Evolutionary conservation across 164 flowering plant genomes (phyloP).

Genomic region (Euptelea pleiosperma): DNA sequence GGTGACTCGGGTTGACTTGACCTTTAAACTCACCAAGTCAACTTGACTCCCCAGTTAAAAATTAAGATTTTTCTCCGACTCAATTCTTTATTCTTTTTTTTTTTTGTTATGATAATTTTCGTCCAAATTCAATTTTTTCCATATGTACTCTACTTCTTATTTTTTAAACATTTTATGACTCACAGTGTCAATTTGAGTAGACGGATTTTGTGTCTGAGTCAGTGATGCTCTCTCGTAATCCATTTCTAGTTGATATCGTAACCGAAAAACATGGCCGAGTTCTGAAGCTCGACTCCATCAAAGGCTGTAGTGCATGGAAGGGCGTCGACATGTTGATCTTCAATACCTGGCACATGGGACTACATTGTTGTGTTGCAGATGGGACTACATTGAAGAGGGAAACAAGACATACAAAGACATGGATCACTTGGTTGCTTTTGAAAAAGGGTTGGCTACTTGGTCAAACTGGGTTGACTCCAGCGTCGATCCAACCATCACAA

Average conservation of each 20-base stretch:
- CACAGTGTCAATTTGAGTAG: too few relatives aligned
- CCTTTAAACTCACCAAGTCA: too few relatives aligned
- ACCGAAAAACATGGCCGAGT: conserved; percentile 18
- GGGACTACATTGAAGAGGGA: conserved; percentile 62
- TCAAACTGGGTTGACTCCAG: conserved; percentile 63
- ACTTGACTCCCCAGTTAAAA: too few relatives aligned
- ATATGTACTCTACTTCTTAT: too few relatives aligned
- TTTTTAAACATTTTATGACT: too few relatives aligned
- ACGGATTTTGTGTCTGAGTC: too few relatives aligned
- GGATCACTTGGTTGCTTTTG: conserved; percentile 64
- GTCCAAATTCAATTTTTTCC: too few relatives aligned
- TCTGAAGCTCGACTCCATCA: conserved; percentile 37
- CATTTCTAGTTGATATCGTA: conserved; percentile 42
- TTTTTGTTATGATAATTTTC: too few relatives aligned
- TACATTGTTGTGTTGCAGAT: conserved; percentile 39
- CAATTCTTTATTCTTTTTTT: too few relatives aligned
- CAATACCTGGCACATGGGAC: conserved; percentile 32
- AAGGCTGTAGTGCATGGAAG: conserved; percentile 30
- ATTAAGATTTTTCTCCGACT: too few relatives aligned
- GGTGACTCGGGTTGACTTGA: too few relatives aligned
- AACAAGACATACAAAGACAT: conserved; percentile 48
- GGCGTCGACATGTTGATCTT: conserved; percentile 37
- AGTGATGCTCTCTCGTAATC: conserved; percentile 31
- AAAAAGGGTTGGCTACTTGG: conserved; percentile 75
- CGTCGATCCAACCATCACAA: conserved; percentile 57